A percentile compares a stretch with the other conserved stretches of the same genome.
Conservation (phyloP, 495 filamentous ascomycete species). For the Aspergillus incahuasiensis region DNA sequence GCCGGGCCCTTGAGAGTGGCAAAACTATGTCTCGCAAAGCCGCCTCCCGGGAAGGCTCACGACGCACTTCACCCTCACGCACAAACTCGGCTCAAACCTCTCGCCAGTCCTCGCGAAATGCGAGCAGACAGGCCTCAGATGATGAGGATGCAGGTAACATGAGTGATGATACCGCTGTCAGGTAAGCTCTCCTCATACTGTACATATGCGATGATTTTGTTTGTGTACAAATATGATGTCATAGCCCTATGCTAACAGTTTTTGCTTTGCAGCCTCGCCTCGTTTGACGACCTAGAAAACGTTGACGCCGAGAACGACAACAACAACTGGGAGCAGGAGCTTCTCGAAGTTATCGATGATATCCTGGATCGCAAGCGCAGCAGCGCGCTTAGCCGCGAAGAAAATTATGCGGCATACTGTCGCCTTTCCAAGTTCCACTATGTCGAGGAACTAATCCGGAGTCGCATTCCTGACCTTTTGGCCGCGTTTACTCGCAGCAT, state of each 20-base stretch:
- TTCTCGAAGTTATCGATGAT: constrained; percentile 70
- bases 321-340: constrained; percentile 59
- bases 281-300: constrained; percentile 57
- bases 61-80: constrained; percentile 61
- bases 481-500: constrained; percentile 68
- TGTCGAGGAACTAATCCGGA: constrained; percentile 60
- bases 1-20: constrained; percentile 74
- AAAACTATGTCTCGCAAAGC: constrained; percentile 95
- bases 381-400: constrained; percentile 74
- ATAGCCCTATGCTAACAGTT: constrained; percentile 4
- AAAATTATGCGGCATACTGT: constrained; percentile 62
- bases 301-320: constrained; percentile 46
- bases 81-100: constrained; percentile 58
- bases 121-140: constrained; percentile 61
- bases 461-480: constrained; percentile 59
- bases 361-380: constrained; percentile 83
- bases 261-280: constrained; percentile 32
- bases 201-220: constrained; percentile 11
- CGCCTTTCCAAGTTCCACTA: constrained; percentile 72
- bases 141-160: constrained; percentile 68
- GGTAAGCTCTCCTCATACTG: constrained; percentile 39
- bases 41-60: constrained; percentile 63
- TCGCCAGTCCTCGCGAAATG: constrained; percentile 52
- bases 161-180: constrained; percentile 66
- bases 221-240: constrained; percentile 13